Conservation (phyloP, 345 rosid species). For the Rhodamnia argentea region DNA sequence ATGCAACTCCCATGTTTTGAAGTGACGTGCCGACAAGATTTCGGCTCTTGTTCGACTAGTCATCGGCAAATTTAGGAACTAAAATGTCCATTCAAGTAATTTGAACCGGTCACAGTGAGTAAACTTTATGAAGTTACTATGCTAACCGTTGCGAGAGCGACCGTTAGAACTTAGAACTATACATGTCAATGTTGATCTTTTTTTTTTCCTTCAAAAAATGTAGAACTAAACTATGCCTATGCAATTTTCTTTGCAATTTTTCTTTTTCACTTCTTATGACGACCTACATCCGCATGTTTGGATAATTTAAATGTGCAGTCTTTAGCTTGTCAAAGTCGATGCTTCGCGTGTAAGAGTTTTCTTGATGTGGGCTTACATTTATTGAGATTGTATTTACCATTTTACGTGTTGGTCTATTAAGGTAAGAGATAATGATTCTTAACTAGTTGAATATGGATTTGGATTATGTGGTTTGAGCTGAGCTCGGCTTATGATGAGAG, state of each 20-base stretch:
- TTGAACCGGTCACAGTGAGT: background rate
- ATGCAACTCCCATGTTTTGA: background rate
- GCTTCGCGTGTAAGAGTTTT: background rate
- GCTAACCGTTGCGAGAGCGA: fast-evolving
- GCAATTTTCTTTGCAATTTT: background rate
- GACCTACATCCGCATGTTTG: background rate
- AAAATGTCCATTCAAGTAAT: background rate
- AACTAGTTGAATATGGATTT: too few relatives aligned
- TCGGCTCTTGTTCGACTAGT: background rate
- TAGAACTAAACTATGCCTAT: background rate
- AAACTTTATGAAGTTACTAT: background rate
- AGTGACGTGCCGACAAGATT: background rate
- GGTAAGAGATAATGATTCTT: too few relatives aligned
- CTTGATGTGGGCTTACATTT: too few relatives aligned
- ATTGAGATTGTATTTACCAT: too few relatives aligned
- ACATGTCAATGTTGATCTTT: background rate
- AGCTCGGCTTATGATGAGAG: too few relatives aligned
- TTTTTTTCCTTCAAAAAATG: background rate
- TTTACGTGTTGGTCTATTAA: too few relatives aligned
- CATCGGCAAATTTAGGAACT: background rate
- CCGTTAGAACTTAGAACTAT: background rate
- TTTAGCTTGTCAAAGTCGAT: background rate
- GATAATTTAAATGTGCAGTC: background rate
- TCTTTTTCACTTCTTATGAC: background rate
- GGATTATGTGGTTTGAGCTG: too few relatives aligned